A percentile compares a stretch with the other conserved stretches of the same genome.
Conservation (phyloP, 768 basidiomycete genomes). For the Pleurotus ostreatus region DNA sequence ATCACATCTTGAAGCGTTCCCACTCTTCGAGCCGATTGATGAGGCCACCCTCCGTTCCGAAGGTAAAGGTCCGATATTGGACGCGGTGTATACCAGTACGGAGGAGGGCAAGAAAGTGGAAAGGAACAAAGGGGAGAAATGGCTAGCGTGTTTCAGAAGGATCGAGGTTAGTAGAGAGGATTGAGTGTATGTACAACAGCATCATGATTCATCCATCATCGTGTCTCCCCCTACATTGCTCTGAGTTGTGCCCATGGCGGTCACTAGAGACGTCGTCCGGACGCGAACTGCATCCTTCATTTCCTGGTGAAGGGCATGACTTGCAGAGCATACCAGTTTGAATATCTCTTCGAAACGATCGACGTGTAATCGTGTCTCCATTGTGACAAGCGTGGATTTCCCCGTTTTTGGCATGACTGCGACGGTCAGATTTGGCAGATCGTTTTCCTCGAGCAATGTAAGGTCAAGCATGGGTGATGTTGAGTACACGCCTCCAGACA, state of each 20-base stretch:
- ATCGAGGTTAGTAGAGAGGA: slow-evolving; percentile 30
- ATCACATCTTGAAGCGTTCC: slow-evolving; percentile 80
- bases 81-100: slow-evolving; percentile 79
- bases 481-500: slow-evolving; percentile 84
- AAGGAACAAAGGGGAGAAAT: slow-evolving; percentile 86
- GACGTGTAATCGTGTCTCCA: slow-evolving; percentile 93
- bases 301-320: slow-evolving; percentile 73
- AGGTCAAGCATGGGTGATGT: slow-evolving; percentile 83
- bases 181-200: slow-evolving; percentile 18
- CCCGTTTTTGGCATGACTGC: slow-evolving; percentile 87
- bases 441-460: slow-evolving; percentile 84
- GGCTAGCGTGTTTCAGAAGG: slow-evolving; percentile 86
- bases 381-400: slow-evolving; percentile 81
- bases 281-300: slow-evolving; percentile 72
- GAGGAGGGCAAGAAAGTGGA: slow-evolving; percentile 98
- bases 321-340: slow-evolving; percentile 70
- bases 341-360: slow-evolving; percentile 92
- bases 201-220: slow-evolving; percentile 31
- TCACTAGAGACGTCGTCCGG: slow-evolving; percentile 59
- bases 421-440: slow-evolving; percentile 83
- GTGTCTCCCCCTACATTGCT: slow-evolving; percentile 19
- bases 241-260: slow-evolving; percentile 51
- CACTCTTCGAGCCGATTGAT: slow-evolving; percentile 77
- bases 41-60: slow-evolving; percentile 72
- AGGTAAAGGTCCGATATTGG: slow-evolving; percentile 74